Conservation (phyloP, 2,329 filamentous ascomycete genomes). For the Aspergillus quadricinctus region DNA sequence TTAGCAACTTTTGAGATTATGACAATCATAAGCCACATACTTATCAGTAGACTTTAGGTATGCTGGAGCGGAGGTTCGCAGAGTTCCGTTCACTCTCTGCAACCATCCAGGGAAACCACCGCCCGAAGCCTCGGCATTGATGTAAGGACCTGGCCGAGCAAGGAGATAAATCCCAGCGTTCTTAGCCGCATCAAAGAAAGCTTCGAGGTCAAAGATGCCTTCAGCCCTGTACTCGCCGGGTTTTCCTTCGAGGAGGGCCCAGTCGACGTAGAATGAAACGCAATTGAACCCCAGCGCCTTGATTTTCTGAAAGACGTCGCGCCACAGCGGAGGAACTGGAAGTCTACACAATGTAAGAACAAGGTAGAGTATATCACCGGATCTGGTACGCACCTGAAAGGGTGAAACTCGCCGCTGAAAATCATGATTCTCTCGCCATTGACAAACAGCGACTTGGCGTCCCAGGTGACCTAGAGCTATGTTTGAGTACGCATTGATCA, state of each 20-base stretch:
- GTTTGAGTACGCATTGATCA: neutral
- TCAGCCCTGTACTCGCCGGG: conserved; percentile 65
- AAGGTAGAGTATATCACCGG: neutral
- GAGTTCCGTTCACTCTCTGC: conserved; percentile 59
- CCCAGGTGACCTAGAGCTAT: conserved; percentile 58
- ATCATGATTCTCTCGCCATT: conserved; percentile 66
- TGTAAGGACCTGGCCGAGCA: conserved; percentile 67
- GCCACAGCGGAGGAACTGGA: conserved; percentile 59
- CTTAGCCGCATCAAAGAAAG: conserved; percentile 71
- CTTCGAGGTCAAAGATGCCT: conserved; percentile 67
- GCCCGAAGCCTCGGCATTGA: conserved; percentile 72
- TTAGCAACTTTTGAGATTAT: conserved; percentile 4
- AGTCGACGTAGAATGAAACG: conserved; percentile 75
- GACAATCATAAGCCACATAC: conserved; percentile 31
- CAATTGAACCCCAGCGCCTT: conserved; percentile 75
- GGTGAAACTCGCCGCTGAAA: conserved; percentile 71
- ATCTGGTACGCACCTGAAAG: conserved; percentile 48
- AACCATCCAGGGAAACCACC: conserved; percentile 81
- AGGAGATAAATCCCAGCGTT: conserved; percentile 73
- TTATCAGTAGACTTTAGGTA: conserved; percentile 65
- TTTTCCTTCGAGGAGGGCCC: conserved; percentile 72
- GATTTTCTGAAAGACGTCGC: conserved; percentile 78
- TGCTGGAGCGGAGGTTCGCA: conserved; percentile 59
- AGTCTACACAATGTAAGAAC: conserved; percentile 37
- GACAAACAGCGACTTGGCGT: conserved; percentile 66